These are phyloP conservation scores for Wickerhamomyces rabaulensis DNA, from an alignment of 805 yeast genomes.

Conservation along the genomic window DNA sequence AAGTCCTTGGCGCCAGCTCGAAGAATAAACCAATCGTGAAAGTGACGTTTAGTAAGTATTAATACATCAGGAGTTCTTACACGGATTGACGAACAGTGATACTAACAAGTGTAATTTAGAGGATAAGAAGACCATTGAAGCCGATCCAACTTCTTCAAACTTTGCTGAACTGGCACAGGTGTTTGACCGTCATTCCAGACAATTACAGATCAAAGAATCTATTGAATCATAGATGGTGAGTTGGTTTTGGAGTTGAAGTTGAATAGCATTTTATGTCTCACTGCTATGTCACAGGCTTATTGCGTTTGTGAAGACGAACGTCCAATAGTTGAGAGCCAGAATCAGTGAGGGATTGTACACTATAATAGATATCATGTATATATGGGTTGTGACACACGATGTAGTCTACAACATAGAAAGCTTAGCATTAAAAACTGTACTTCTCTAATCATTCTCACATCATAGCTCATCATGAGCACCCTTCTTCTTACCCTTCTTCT, in stretches of 20 bases:
- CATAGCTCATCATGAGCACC: constrained; percentile 15
- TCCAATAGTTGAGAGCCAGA: too few species aligned
- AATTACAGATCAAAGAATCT: constrained; percentile 68
- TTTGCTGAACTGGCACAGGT: constrained; percentile 59
- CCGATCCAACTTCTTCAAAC: constrained; percentile 54
- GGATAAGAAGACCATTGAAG: constrained; percentile 67
- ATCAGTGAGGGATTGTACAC: not conserved
- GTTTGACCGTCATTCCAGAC: constrained; percentile 81
- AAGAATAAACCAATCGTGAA: constrained; percentile 54
- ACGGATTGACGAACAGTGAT: not conserved
- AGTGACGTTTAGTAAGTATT: constrained; percentile 50
- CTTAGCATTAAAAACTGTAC: too few species aligned
- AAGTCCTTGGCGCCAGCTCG: constrained; percentile 46
- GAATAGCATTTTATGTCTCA: not conserved
- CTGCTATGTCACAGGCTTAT: not conserved
- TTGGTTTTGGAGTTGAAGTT: too few species aligned
- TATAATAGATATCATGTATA: not conserved
- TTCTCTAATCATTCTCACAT: not conserved
- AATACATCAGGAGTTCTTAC: too few species aligned
- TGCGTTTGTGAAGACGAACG: too few species aligned
- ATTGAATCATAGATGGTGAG: constrained; percentile 34
- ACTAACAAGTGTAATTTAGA: constrained; percentile 19
- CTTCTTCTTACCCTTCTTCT: not conserved
- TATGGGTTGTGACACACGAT: not conserved
- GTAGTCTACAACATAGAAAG: too few species aligned